phyloP scores from a whole-genome alignment of 192 early-diverging fungal genomes.

The Rhizophagus prolifer region DNA sequence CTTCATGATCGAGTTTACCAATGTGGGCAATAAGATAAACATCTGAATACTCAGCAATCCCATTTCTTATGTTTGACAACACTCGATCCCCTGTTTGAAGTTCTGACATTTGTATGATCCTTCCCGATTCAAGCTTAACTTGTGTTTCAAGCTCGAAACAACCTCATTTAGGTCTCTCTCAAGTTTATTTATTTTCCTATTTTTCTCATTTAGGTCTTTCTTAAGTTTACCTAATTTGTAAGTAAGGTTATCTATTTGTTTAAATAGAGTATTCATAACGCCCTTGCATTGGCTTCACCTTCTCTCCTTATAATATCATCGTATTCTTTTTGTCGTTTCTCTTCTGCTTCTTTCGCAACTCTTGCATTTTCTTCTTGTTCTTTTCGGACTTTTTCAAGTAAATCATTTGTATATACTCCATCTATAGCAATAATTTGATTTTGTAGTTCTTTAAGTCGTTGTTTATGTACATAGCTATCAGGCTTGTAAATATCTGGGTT shows the following conservation, averaged over 20 bases:
- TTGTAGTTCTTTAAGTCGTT: not conserved
- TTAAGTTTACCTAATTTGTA: no score
- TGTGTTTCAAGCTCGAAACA: not conserved
- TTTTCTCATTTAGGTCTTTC: not conserved
- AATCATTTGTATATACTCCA: not conserved
- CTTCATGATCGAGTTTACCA: not conserved
- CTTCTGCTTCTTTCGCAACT: not conserved
- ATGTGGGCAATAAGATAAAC: not conserved
- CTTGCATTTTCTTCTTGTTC: not conserved
- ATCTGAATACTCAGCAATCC: not conserved
- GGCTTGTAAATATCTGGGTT: not conserved
- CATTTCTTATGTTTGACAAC: not conserved
- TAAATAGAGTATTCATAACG: no score
- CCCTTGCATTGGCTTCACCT: no score
- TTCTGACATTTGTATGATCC: not conserved
- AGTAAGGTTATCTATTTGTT: no score
- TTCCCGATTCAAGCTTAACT: not conserved
- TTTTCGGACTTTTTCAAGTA: not conserved
- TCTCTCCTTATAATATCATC: not conserved
- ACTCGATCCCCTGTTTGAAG: conserved; percentile 5
- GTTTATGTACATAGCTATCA: not conserved
- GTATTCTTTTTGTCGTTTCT: not conserved
- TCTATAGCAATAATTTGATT: not conserved
- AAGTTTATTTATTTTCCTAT: no score
- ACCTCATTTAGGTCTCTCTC: no score